Evolutionary conservation across 305 asterid genomes (phyloP).

Genomic region (Rubia peregrina): DNA sequence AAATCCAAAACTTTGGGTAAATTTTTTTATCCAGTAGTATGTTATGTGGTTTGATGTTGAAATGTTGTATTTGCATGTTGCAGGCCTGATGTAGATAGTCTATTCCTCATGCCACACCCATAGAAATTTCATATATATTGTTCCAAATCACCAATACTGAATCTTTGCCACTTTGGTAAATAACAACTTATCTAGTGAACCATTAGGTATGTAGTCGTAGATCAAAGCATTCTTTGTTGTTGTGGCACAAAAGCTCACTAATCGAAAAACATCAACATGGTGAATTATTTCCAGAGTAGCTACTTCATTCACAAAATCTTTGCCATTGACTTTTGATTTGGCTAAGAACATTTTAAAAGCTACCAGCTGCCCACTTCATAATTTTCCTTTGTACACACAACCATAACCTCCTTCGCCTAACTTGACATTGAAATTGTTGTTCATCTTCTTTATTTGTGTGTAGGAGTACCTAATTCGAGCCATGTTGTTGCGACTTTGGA

Average conservation of each 20-base stretch:
- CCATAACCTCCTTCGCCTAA: no score
- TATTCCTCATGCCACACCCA: neutral
- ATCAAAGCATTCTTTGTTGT: neutral
- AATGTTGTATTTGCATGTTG: neutral
- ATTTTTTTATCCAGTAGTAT: neutral
- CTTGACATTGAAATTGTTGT: no score
- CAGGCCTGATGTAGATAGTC: neutral
- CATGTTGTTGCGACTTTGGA: no score
- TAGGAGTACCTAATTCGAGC: no score
- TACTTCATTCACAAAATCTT: neutral
- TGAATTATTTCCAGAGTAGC: neutral
- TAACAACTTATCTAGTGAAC: neutral
- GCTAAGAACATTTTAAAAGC: neutral
- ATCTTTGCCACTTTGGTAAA: neutral
- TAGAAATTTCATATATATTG: neutral
- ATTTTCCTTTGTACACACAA: no score
- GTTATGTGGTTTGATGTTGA: constrained; percentile 1
- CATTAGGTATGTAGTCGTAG: neutral
- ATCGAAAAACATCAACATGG: neutral
- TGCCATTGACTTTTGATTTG: neutral
- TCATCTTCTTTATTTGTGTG: no score
- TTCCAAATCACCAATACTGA: neutral
- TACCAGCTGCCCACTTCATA: neutral
- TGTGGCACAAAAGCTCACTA: neutral
- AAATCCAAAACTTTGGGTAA: neutral